A percentile compares a stretch with the other conserved stretches of the same genome.
Evolutionary conservation across 768 basidiomycete genomes (phyloP).

Genomic region (Cubamyces lactineus): DNA sequence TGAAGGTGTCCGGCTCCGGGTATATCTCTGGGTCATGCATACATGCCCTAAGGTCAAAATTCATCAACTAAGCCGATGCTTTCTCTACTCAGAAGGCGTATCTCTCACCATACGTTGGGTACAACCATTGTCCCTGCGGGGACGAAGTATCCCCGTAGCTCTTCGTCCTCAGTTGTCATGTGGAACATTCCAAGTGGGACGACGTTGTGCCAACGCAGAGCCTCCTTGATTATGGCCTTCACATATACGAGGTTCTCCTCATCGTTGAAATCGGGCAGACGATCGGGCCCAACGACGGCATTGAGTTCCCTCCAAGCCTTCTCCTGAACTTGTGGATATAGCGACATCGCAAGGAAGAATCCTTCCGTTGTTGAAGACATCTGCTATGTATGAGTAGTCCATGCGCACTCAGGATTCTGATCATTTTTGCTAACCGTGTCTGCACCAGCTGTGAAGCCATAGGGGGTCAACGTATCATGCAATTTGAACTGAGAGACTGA

Average conservation of each 20-base stretch:
- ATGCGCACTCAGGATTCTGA: no score
- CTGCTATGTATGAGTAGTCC: no score
- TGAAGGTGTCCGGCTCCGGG: conserved; percentile 80
- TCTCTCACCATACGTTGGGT: conserved; percentile 29
- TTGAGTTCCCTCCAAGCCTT: conserved; percentile 17
- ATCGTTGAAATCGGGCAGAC: conserved; percentile 19
- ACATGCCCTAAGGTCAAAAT: conserved; percentile 49
- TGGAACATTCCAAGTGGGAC: conserved; percentile 29
- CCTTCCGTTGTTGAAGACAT: conserved; percentile 29
- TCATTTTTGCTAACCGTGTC: conserved; percentile 28
- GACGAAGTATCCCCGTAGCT: conserved; percentile 27
- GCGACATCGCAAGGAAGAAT: conserved; percentile 35
- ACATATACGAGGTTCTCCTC: conserved; percentile 5
- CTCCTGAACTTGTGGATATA: conserved; percentile 31
- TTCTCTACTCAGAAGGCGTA: not conserved
- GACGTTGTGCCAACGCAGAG: conserved; percentile 21
- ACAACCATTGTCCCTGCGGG: conserved; percentile 30
- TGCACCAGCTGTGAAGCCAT: conserved; percentile 15
- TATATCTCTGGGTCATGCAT: conserved; percentile 87
- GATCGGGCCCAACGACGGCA: conserved; percentile 13
- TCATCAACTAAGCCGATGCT: not conserved
- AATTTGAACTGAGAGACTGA: no score
- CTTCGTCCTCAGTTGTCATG: conserved; percentile 30
- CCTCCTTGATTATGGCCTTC: conserved; percentile 18
- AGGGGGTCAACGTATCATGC: no score